Percentiles rank a stretch among this genome's conserved stretches.
Conservation (phyloP, 2,329 filamentous ascomycete species). For the Fusarium decemcellulare region DNA sequence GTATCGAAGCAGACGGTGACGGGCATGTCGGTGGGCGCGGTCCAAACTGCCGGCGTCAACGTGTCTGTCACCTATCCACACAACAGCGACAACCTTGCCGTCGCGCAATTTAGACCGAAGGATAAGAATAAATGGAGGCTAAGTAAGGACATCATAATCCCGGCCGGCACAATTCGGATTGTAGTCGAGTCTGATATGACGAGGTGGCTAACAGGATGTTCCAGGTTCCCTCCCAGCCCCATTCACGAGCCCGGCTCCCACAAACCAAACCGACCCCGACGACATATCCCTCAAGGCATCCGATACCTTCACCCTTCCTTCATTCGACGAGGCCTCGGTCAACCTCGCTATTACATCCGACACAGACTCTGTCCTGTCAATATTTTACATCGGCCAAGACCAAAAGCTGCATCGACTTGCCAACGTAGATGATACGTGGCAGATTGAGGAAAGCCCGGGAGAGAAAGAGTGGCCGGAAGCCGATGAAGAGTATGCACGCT, state of each 20-base stretch:
- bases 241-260: constrained; percentile 30
- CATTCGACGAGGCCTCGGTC: constrained; percentile 7
- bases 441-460: background rate
- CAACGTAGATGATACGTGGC: background rate
- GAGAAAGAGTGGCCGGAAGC: constrained; percentile 26
- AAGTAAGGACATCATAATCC: background rate
- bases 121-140: constrained; percentile 10
- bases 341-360: constrained; percentile 9
- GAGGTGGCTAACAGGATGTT: background rate
- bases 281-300: constrained; percentile 26
- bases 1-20: constrained; percentile 22
- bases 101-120: constrained; percentile 6
- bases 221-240: constrained; percentile 31
- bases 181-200: accelerated
- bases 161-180: background rate
- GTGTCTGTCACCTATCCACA: constrained; percentile 37
- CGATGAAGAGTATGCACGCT: constrained; percentile 15
- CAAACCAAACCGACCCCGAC: constrained; percentile 21
- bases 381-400: constrained; percentile 33
- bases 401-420: constrained; percentile 8
- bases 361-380: background rate
- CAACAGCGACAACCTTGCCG: constrained; percentile 28
- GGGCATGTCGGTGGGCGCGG: constrained; percentile 18
- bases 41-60: constrained; percentile 25
- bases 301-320: background rate